phyloP scores from a whole-genome alignment of 352 stramenopile species.

The Phytophthora chlamydospora region DNA sequence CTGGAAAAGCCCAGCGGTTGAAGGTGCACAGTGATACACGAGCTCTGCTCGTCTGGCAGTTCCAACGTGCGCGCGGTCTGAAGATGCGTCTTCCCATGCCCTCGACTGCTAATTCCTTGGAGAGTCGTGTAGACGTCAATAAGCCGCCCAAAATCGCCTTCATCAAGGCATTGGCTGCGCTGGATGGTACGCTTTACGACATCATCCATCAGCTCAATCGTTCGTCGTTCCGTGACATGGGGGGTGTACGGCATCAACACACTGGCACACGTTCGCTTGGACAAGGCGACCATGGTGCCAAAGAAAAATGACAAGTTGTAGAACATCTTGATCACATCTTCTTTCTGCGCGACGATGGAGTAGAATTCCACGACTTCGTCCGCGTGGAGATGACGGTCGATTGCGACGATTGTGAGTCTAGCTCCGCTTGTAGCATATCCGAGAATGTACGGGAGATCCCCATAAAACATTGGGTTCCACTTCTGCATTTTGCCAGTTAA shows the following conservation, averaged over 20 bases:
- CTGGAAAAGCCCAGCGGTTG: neutral
- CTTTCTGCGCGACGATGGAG: slow-evolving; percentile 10
- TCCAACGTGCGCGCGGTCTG: slow-evolving; percentile 9
- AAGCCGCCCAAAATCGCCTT: neutral
- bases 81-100: neutral
- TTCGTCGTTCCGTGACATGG: too few species aligned
- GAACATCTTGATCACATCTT: neutral
- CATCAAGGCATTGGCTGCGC: neutral
- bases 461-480: slow-evolving; percentile 30
- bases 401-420: slow-evolving; percentile 19
- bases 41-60: neutral
- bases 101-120: neutral
- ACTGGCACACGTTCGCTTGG: too few species aligned
- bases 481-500: slow-evolving; percentile 13
- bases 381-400: slow-evolving; percentile 3
- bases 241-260: too few species aligned
- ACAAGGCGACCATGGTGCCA: too few species aligned
- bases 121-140: neutral
- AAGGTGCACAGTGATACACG: slow-evolving; percentile 2
- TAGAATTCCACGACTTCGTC: neutral
- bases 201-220: slow-evolving; percentile 1
- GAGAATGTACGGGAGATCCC: slow-evolving; percentile 30
- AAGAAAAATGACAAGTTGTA: too few species aligned
- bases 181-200: neutral
- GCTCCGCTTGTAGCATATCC: slow-evolving; percentile 19